These are phyloP conservation scores for Globisporangium iwayamae DNA, from an alignment of 352 stramenopile species.

Conservation along the genomic window DNA sequence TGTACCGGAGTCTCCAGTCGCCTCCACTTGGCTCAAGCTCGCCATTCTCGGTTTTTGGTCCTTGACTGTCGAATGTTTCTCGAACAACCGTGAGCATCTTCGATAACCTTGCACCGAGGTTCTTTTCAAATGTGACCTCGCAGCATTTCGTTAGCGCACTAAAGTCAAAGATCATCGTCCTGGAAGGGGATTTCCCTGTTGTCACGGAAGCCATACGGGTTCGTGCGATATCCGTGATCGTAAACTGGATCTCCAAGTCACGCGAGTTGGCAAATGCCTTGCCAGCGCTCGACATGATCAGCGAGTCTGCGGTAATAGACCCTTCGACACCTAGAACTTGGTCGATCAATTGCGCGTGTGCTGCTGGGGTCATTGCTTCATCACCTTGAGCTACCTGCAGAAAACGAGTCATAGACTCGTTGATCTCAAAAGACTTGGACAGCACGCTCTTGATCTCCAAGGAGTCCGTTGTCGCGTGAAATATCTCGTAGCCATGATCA, in stretches of 20 bases:
- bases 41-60: background rate
- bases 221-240: conserved; percentile 38
- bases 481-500: background rate
- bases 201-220: background rate
- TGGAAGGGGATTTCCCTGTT: background rate
- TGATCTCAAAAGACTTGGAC: conserved; percentile 34
- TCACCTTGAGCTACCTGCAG: conserved; percentile 19
- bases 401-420: conserved; percentile 30
- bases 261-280: conserved; percentile 9
- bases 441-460: conserved; percentile 45
- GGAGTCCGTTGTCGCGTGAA: conserved; percentile 13
- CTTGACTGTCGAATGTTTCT: conserved; percentile 38
- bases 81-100: conserved; percentile 26
- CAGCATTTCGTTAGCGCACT: conserved; percentile 23
- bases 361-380: conserved; percentile 6
- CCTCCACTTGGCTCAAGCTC: background rate
- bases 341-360: conserved; percentile 21
- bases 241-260: conserved; percentile 31
- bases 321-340: conserved; percentile 40
- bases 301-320: conserved; percentile 12
- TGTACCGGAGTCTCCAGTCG: conserved; percentile 42
- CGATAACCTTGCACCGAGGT: background rate
- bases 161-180: conserved; percentile 30
- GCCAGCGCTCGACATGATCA: conserved; percentile 4
- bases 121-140: conserved; percentile 17